These are phyloP conservation scores for Linum tenue DNA, from an alignment of 345 rosid species.

Conservation along the genomic window DNA sequence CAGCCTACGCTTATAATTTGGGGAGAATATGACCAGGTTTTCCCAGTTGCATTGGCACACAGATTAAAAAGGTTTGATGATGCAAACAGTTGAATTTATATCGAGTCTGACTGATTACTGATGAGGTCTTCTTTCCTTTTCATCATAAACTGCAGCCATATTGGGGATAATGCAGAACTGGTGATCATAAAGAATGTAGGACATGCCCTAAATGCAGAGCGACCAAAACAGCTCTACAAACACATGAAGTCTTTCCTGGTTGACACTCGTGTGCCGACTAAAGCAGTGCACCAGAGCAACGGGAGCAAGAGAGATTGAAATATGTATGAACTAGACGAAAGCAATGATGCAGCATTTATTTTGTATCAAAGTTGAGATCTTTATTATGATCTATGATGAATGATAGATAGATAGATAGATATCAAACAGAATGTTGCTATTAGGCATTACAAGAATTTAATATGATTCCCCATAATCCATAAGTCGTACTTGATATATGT, in stretches of 20 bases:
- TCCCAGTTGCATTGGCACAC: slow-evolving; percentile 70
- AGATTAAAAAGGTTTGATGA: slow-evolving; percentile 47
- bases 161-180: slow-evolving; percentile 49
- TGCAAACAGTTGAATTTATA: neutral
- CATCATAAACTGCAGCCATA: slow-evolving; percentile 34
- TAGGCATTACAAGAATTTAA: too few relatives aligned
- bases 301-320: slow-evolving; percentile 28
- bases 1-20: slow-evolving; percentile 67
- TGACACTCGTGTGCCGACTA: slow-evolving; percentile 26
- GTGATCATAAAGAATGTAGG: slow-evolving; percentile 62
- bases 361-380: too few relatives aligned
- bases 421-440: too few relatives aligned
- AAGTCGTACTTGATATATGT: too few relatives aligned
- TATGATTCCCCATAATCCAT: too few relatives aligned
- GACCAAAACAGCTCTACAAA: slow-evolving; percentile 51
- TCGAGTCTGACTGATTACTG: neutral
- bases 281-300: slow-evolving; percentile 21
- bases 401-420: too few relatives aligned
- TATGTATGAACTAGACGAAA: neutral
- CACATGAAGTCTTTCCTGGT: slow-evolving; percentile 56
- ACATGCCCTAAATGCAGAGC: slow-evolving; percentile 72
- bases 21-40: slow-evolving; percentile 78
- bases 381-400: too few relatives aligned
- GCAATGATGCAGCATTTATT: neutral
- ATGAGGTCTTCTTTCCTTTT: neutral